phyloP scores from a whole-genome alignment of 1,139 yeast species.

The Nakaseomyces nivariensis region DNA sequence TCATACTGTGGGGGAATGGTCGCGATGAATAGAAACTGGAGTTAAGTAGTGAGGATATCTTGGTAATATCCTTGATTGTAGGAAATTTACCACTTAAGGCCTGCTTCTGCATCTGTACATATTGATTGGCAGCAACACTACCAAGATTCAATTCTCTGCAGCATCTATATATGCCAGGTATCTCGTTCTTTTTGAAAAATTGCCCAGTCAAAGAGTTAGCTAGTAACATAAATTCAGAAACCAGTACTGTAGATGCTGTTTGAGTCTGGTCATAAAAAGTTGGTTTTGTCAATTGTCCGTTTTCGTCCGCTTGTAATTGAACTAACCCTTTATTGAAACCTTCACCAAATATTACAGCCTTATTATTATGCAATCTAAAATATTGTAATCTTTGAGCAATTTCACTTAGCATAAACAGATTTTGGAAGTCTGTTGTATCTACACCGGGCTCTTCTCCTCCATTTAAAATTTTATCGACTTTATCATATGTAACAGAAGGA shows the following conservation, averaged over 20 bases:
- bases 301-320: slow-evolving; percentile 8
- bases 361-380: slow-evolving; percentile 25
- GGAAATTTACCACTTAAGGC: slow-evolving; percentile 18
- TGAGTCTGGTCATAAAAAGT: slow-evolving; percentile 20
- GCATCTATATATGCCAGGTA: slow-evolving; percentile 52
- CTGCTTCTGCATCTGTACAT: slow-evolving; percentile 22
- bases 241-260: slow-evolving; percentile 45
- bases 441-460: slow-evolving; percentile 5
- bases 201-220: slow-evolving; percentile 59
- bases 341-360: slow-evolving; percentile 33
- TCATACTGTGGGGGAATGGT: slow-evolving; percentile 41
- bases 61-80: slow-evolving; percentile 31
- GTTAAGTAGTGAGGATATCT: slow-evolving; percentile 32
- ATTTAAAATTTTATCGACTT: slow-evolving; percentile 37
- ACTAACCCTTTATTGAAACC: slow-evolving; percentile 25
- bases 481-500: slow-evolving; percentile 40
- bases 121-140: slow-evolving; percentile 22
- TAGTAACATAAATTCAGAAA: slow-evolving; percentile 73
- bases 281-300: slow-evolving; percentile 11
- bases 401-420: slow-evolving; percentile 30
- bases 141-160: slow-evolving; percentile 34
- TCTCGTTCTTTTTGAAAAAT: slow-evolving; percentile 36
- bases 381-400: slow-evolving; percentile 31
- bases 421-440: slow-evolving; percentile 13
- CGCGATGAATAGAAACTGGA: slow-evolving; percentile 37